Percentiles rank a stretch among this genome's conserved stretches.
Conservation (phyloP, 1,139 yeast genomes). For the Blastobotrys buckinghamii region DNA sequence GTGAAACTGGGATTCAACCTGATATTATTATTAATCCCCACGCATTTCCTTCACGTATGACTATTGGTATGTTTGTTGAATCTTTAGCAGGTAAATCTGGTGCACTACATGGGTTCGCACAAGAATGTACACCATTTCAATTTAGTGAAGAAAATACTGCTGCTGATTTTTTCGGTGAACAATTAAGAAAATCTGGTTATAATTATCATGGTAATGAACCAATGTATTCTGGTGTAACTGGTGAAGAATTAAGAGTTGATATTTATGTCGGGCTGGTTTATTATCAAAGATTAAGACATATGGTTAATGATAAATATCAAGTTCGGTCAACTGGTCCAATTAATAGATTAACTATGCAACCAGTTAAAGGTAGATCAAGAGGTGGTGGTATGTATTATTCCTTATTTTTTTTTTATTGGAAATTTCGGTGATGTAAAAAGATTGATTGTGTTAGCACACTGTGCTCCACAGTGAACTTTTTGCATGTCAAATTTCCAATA, state of each 20-base stretch:
- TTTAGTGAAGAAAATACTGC: constrained; percentile 91
- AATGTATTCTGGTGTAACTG: constrained; percentile 97
- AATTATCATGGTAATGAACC: constrained; percentile 99
- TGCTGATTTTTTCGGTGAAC: constrained; percentile 96
- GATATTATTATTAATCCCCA: constrained; percentile 97
- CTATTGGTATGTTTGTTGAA: constrained; percentile 99
- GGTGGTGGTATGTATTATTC: too few species aligned
- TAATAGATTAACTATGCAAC: constrained; percentile 95
- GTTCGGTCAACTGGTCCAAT: constrained; percentile 99
- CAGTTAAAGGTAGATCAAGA: constrained; percentile 98
- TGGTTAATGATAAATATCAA: constrained; percentile 99
- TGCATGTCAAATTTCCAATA: too few species aligned
- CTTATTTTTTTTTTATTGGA: too few species aligned
- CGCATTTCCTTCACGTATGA: constrained; percentile 99
- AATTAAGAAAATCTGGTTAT: constrained; percentile 79
- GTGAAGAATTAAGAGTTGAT: constrained; percentile 94
- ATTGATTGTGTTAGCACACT: too few species aligned
- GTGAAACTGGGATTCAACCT: constrained; percentile 94
- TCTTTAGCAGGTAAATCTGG: constrained; percentile 98
- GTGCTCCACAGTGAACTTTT: too few species aligned
- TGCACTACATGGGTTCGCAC: constrained; percentile 95
- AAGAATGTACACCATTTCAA: constrained; percentile 96
- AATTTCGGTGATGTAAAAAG: too few species aligned
- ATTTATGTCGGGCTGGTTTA: constrained; percentile 95
- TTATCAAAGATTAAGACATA: constrained; percentile 97